Evolutionary conservation across 371 early-diverging fungal species (phyloP).

Genomic region (Dichotomocladium elegans): DNA sequence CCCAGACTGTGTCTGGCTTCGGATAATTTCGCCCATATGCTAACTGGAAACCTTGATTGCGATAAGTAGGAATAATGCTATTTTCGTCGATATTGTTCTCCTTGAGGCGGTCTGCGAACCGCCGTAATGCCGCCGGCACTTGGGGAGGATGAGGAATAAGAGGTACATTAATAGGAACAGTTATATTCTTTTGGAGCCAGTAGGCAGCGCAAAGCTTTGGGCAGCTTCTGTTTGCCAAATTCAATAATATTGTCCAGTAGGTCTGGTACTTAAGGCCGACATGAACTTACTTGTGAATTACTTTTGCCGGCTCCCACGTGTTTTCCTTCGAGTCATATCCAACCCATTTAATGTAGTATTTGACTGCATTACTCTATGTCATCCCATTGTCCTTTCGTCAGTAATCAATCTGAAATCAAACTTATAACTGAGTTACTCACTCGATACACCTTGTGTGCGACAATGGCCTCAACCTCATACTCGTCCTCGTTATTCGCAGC

Average conservation of each 20-base stretch:
- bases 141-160: not conserved
- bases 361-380: constrained; percentile 4
- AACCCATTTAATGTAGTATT: constrained; percentile 62
- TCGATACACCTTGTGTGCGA: not conserved
- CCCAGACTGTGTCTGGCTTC: not conserved
- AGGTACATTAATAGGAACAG: not conserved
- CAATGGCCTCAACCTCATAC: constrained; percentile 9
- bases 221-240: constrained; percentile 15
- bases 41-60: constrained; percentile 3
- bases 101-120: not conserved
- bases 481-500: no score
- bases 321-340: constrained; percentile 86
- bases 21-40: constrained; percentile 1
- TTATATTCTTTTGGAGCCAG: constrained; percentile 14
- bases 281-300: constrained; percentile 23
- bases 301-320: constrained; percentile 21
- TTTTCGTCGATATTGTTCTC: not conserved
- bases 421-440: not conserved
- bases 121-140: no score
- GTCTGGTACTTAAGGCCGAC: not conserved
- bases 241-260: not conserved
- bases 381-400: not conserved
- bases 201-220: constrained; percentile 22
- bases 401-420: not conserved
- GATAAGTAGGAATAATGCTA: not conserved